Evolutionary conservation across 176 grass and related monocot genomes (phyloP), one percentile per base, ranked within the genome.

Genomic region (Eragrostis nindensis): DNA sequence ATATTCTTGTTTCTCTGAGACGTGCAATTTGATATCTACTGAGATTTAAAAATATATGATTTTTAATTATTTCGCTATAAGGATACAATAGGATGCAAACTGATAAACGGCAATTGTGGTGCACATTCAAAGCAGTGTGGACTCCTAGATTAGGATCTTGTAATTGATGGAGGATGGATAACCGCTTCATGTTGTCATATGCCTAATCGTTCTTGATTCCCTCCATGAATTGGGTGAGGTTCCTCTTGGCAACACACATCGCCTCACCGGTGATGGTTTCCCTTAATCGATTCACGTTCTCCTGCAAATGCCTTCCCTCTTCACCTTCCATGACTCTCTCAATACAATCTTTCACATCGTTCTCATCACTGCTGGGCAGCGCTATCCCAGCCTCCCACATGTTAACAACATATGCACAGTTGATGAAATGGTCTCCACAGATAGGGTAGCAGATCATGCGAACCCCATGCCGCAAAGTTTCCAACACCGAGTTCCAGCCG

Each of bases 401-500:
- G 42, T 77, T 74, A 0, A 83, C 74, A 5, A 97, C 87, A 52
- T 87, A 93, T 0, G 77, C 84, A 3, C 83, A 93, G 52, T 89
- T 93, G 80, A 97, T 73, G 74, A 91, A 93, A 21, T 97, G 94
- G 70, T 97, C 94, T 0, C 86, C 86, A 1, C 81, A 68, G 66
- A 97, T 75, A 1, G 94, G 94, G 77, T 84, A 97, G 73, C 91
- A 97, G 25, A 97, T 46, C 15, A 93, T 65, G 43, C 83, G 81
- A 11, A 91, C 88, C 2, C 75, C 78, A 14, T 93, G 74, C 16
- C 71, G 67, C 24, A 84, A 79, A 3, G 94, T 84, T 84, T 97
- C 94, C 11, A 93, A 3, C 19, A 84, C 87, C 3, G 93, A 96
- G 79, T 92, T 96, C 90, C 90, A 90, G 12, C 93, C 88, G 11